Percentiles rank a stretch among this genome's conserved stretches.
These are phyloP conservation scores for Lipomyces kockii DNA, from an alignment of 805 yeast genomes.

Conservation along the genomic window DNA sequence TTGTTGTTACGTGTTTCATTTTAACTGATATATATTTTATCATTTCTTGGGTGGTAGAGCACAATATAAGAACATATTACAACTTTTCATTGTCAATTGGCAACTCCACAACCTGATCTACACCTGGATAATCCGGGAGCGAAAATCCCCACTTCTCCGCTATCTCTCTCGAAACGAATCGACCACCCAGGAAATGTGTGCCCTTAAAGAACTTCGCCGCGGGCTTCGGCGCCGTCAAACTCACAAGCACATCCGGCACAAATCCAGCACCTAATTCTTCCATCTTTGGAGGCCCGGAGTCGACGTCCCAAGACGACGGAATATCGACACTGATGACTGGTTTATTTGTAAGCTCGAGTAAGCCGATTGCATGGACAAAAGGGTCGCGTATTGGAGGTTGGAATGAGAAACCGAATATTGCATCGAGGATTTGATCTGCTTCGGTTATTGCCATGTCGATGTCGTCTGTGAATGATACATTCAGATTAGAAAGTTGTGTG, in stretches of 20 bases:
- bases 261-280: constrained; percentile 50
- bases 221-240: constrained; percentile 93
- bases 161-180: constrained; percentile 71
- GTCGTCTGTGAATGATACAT: constrained; percentile 59
- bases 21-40: neutral
- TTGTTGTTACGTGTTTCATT: neutral
- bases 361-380: constrained; percentile 56
- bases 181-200: constrained; percentile 84
- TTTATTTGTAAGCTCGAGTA: constrained; percentile 49
- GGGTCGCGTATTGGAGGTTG: constrained; percentile 86
- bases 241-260: constrained; percentile 70
- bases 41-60: neutral
- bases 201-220: constrained; percentile 63
- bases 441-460: constrained; percentile 47
- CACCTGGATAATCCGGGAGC: constrained; percentile 62
- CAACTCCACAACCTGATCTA: constrained; percentile 53
- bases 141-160: constrained; percentile 76
- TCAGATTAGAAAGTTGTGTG: constrained; percentile 68
- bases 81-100: constrained; percentile 15
- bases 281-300: constrained; percentile 67
- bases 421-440: constrained; percentile 67
- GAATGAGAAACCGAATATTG: constrained; percentile 92
- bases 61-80: neutral
- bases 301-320: constrained; percentile 98
- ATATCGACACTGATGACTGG: constrained; percentile 85